Conservation (phyloP, 495 filamentous ascomycete species). For the Collariella sp. region DNA sequence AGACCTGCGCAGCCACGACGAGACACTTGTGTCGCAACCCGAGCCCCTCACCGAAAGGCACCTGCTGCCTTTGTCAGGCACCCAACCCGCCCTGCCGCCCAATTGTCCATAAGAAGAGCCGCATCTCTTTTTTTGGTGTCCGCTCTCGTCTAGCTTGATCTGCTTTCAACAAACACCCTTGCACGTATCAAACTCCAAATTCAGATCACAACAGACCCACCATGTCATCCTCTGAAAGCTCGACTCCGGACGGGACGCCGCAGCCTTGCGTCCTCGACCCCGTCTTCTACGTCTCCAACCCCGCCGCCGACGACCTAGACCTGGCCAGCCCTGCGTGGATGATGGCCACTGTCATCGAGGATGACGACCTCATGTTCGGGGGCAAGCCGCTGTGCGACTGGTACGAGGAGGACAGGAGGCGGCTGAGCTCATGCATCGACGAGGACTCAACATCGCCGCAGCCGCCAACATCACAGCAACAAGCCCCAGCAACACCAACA, state of each 20-base stretch:
- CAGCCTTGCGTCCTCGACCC: conserved; percentile 32
- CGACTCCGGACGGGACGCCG: conserved; percentile 12
- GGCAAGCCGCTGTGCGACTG: conserved; percentile 47
- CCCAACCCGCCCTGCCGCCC: not conserved
- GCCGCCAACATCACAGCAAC: not conserved
- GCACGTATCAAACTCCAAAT: not conserved
- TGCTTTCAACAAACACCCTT: no score
- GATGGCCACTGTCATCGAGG: conserved; percentile 46
- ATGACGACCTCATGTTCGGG: conserved; percentile 49
- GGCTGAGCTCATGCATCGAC: conserved; percentile 25
- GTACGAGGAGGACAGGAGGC: conserved; percentile 46
- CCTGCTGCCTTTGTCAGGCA: conserved; percentile 3
- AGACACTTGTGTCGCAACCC: not conserved
- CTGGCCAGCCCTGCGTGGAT: conserved; percentile 37
- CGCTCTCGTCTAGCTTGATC: no score
- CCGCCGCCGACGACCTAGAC: conserved; percentile 29
- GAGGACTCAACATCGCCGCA: conserved; percentile 25
- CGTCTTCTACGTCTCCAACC: conserved; percentile 29
- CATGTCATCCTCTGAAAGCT: conserved; percentile 21
- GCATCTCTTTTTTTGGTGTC: not conserved
- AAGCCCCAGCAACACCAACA: conserved; percentile 12
- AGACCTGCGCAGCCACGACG: conserved; percentile 5
- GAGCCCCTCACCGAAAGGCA: not conserved
- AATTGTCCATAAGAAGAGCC: not conserved
- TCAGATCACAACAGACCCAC: not conserved